Conservation (phyloP, 1,139 yeast species). For the Taphrina populina region DNA sequence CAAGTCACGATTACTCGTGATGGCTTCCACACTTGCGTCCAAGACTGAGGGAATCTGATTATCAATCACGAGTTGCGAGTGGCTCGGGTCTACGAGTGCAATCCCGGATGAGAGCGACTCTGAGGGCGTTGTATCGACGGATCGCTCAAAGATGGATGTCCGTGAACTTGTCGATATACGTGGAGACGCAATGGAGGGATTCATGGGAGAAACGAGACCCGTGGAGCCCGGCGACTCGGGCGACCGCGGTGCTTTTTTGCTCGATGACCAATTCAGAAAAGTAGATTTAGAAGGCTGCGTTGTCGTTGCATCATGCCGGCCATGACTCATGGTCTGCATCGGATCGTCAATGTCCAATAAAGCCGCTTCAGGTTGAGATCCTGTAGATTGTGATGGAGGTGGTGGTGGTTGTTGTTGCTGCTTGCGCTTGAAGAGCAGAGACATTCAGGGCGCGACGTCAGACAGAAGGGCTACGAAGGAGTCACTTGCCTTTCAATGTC, state of each 20-base stretch:
- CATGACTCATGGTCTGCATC: background rate
- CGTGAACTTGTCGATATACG: constrained; percentile 24
- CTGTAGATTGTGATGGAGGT: too few species aligned
- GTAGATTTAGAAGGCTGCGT: background rate
- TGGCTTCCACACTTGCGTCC: constrained; percentile 35
- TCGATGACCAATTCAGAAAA: constrained; percentile 14
- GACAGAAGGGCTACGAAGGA: too few species aligned
- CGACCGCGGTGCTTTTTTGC: background rate
- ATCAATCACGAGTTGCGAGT: constrained; percentile 29
- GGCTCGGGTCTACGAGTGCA: constrained; percentile 16
- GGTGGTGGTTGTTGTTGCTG: constrained; percentile 10
- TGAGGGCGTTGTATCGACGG: constrained; percentile 12
- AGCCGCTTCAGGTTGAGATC: background rate
- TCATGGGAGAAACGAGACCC: constrained; percentile 17
- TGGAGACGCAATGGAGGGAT: constrained; percentile 13
- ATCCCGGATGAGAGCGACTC: background rate
- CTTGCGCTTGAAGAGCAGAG: constrained; percentile 26
- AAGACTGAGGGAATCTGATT: constrained; percentile 34
- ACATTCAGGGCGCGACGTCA: too few species aligned
- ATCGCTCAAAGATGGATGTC: constrained; percentile 28
- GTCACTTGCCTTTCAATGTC: too few species aligned
- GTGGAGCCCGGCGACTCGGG: background rate
- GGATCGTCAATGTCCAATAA: constrained; percentile 25
- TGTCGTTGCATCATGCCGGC: background rate
- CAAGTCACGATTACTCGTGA: constrained; percentile 29